phyloP scores from a whole-genome alignment of 345 rosid species.

The Syzygium grande region DNA sequence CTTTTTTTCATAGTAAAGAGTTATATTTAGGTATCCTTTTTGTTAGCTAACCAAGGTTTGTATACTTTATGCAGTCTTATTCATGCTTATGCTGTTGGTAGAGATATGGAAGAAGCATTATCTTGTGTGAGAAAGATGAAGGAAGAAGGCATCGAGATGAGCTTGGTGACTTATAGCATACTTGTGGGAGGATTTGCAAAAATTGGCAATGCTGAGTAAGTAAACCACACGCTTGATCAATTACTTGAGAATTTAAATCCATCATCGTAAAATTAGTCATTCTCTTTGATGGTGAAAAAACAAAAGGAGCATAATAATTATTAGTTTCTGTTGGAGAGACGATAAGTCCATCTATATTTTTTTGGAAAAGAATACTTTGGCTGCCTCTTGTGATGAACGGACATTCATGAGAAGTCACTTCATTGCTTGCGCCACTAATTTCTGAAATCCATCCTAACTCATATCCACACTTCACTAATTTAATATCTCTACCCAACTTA shows the following conservation, averaged over 20 bases:
- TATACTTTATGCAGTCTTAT: constrained; percentile 89
- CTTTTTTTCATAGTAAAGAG: background rate
- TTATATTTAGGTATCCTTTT: background rate
- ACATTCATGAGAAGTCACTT: background rate
- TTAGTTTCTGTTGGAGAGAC: background rate
- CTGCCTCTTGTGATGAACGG: background rate
- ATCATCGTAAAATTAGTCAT: background rate
- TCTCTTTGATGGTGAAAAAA: background rate
- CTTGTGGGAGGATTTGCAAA: constrained; percentile 85
- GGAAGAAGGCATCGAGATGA: constrained; percentile 83
- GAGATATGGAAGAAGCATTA: constrained; percentile 97
- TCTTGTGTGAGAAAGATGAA: constrained; percentile 93
- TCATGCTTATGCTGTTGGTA: constrained; percentile 96
- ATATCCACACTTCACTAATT: background rate
- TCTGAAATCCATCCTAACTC: background rate
- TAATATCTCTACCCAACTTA: background rate
- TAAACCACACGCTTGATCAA: background rate
- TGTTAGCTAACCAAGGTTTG: background rate
- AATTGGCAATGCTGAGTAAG: constrained; percentile 78
- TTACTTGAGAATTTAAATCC: background rate
- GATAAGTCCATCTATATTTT: background rate
- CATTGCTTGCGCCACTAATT: background rate
- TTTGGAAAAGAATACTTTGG: background rate
- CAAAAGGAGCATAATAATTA: background rate
- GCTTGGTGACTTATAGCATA: constrained; percentile 80